phyloP scores from a whole-genome alignment of 163 green algal genomes.

The Volvox carteri region DNA sequence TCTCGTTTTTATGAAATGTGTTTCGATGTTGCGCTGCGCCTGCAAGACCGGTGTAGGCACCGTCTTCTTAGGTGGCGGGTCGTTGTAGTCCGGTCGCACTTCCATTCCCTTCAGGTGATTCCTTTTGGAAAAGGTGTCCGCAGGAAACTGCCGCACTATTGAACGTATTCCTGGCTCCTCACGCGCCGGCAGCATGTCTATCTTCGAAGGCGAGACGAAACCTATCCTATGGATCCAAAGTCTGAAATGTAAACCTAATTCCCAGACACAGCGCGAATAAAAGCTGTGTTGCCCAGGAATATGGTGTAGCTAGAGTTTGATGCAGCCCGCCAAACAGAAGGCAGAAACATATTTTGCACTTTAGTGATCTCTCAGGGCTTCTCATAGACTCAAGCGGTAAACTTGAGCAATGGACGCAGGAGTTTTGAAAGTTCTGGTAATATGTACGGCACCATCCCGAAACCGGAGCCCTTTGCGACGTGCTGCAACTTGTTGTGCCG shows the following conservation, averaged over 20 bases:
- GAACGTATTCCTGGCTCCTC: not conserved
- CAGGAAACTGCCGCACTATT: not conserved
- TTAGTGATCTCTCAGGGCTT: too few species aligned
- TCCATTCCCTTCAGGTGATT: not conserved
- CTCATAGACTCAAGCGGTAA: too few species aligned
- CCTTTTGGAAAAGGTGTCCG: not conserved
- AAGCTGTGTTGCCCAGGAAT: not conserved
- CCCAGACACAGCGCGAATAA: too few species aligned
- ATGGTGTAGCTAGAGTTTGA: not conserved
- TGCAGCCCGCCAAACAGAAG: not conserved
- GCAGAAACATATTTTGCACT: too few species aligned
- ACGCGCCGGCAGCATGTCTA: not conserved
- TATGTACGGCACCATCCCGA: slow-evolving; percentile 7
- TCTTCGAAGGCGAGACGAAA: not conserved
- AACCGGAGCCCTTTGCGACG: not conserved
- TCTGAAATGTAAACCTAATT: too few species aligned
- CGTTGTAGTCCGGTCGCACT: slow-evolving; percentile 33
- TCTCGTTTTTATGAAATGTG: slow-evolving; percentile 41
- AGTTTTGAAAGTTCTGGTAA: not conserved
- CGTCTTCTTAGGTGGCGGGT: not conserved
- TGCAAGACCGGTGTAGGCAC: not conserved
- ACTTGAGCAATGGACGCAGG: too few species aligned
- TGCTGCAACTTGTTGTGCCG: too few species aligned
- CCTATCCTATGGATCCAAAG: too few species aligned
- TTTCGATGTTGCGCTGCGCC: slow-evolving; percentile 1